Evolutionary conservation across 164 flowering plant species (phyloP), one percentile per base, ranked within the genome.

Genomic region (Vitis labrusca): DNA sequence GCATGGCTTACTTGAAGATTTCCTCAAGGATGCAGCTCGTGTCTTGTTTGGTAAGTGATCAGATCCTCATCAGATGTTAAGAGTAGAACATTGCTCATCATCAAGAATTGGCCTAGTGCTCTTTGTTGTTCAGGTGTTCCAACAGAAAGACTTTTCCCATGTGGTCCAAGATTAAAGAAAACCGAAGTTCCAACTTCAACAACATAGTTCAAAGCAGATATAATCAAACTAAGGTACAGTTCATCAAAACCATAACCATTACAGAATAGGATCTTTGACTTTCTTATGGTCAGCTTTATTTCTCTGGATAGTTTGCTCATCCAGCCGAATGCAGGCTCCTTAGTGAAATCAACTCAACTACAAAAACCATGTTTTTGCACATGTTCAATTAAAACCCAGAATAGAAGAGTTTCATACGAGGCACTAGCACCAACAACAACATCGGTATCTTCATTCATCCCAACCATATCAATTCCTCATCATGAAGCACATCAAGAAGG

Each of bases 91-190:
- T 95, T 95, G 49, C 99, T 91, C 95, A 88, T 85, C 63, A 63
- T 83, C 85, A 95, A 81, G 63, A 84, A 84, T 67, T 81, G 78
- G 54, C 64, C 74, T 69, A 95, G 83, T 58, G 97, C 95, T 71
- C 65, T 80, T 77, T 78, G 92, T 68, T 95, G 84, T 69, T 83
- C 94, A 70, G 85, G 82, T n/a, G 91, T 85, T 59, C 99, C 99
- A 64, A 47, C 50, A 23, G 71, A 74, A 72, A 93, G 92, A 66
- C 89, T 81, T 79, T 79, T 95, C 73, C 98, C 99, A n/a, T 94
- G 91, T 63, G 99, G 99, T 59, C 98, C 98, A 81, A 97, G 99
- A 85, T 95, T 97, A 80, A 95, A 95, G 76, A 95, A 95, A 23
- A 95, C 65, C 23, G 92, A 69, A 17, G 97, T 95, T 29, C 91